Evolutionary conservation across 192 early-diverging fungal species (phyloP).

Genomic region (Funneliformis geosporum): DNA sequence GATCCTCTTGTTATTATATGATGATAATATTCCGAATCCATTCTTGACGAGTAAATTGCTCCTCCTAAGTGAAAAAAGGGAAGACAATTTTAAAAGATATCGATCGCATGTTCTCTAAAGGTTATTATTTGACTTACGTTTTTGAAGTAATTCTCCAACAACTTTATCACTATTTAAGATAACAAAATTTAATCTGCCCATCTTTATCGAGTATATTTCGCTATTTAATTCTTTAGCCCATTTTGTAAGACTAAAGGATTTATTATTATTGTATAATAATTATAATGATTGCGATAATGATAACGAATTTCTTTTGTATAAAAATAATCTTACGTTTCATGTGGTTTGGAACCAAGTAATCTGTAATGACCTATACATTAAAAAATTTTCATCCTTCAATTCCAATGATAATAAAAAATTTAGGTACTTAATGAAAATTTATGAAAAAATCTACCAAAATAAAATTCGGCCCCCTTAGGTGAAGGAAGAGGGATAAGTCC

Average conservation of each 20-base stretch:
- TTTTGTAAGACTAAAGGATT: neutral
- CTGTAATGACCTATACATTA: neutral
- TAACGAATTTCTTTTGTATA: too few relatives aligned
- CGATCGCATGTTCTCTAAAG: neutral
- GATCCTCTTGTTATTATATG: neutral
- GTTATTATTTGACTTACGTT: neutral
- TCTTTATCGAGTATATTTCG: neutral
- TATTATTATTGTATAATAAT: too few relatives aligned
- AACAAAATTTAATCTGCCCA: neutral
- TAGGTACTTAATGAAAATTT: neutral
- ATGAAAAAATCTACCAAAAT: neutral
- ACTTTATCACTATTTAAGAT: neutral
- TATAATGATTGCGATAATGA: too few relatives aligned
- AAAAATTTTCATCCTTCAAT: neutral
- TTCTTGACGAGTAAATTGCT: neutral
- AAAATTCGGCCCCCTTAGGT: neutral
- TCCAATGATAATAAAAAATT: neutral
- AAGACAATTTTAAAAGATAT: neutral
- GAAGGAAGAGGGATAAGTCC: neutral
- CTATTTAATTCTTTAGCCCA: constrained; percentile 2
- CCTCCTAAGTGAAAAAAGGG: neutral
- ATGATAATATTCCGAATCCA: neutral
- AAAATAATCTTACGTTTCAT: neutral
- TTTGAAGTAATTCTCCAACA: neutral
- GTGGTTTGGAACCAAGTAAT: neutral